Evolutionary conservation across 2,329 filamentous ascomycete species (phyloP), one percentile per base, ranked within the genome.

Genomic region (Parastagonospora nodorum): DNA sequence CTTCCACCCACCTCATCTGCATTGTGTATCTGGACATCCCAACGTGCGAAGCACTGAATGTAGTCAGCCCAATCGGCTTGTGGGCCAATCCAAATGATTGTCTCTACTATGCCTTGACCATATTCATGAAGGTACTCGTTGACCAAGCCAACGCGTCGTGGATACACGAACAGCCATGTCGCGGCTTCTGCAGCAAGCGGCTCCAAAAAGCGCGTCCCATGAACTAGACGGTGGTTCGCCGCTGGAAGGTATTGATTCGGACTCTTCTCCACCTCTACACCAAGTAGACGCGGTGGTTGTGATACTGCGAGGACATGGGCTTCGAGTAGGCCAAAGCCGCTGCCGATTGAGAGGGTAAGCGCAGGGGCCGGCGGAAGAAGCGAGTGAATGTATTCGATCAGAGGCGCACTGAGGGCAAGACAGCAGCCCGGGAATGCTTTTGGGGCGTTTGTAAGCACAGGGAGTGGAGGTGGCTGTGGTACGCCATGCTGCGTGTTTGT

Each of bases 141-240:
- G 10, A 83, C 55, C 9, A 84, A 63, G 3, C 64, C 73, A 3
- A 78, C 72, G n/a, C 78, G 69, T 11, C 80, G 75, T 1, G 81
- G 81, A 57, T 83, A 84, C 24, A 82, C 77, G 65, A 84, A 83
- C 51, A 83, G 66, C 76, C 81, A 78, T n/a, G 69, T 71, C 1
- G 58, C 51, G 8, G 78, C 78, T n/a, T 75, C 55, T 5, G 65
- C 53, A 2, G 78, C 79, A 9, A 76, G 66, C 1, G 72, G 48
- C 45, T 75, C 74, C 8, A 81, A 57, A 29, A 74, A 75, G 61
- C 77, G 76, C 0, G 78, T 77, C 2, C 77, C 78, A 7, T 65
- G 49, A 5, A 83, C 80, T 8, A 71, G 58, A 37, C 76, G 63
- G 58, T 81, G 72, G 11, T 73, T 60, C 11, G 75, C 53, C 15